Evolutionary conservation across 148 eudicot species (phyloP), one percentile per base, ranked within the genome.

Genomic region (Nepenthes mirabilis): DNA sequence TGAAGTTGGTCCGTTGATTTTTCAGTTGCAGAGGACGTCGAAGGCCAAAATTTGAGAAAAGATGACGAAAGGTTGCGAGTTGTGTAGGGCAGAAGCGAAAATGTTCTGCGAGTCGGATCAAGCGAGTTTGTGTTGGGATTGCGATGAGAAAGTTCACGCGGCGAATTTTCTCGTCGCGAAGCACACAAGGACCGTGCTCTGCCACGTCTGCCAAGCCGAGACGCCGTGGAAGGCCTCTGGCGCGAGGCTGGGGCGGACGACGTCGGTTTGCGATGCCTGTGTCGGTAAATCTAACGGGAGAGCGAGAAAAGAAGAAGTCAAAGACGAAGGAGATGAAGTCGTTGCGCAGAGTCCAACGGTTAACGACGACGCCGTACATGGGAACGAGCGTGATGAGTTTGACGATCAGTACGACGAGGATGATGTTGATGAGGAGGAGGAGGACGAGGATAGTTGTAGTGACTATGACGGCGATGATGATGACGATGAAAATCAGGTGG

Each of bases 191-290:
- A 59, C 58, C 8, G 63, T 77, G 13, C 70, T 80, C 35, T 80
- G 84, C 52, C 77, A 72, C 48, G 57, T 36, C 47, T 80, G 82
- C 9, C 79, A 80, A 23, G 65, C 67, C 1, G 67, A 64, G 0
- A 80, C 82, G 0, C 79, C 84, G 0, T 80, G 84, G 84, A 57
- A 67, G 37, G 84, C 84, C 3, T 65, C 77, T 2, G 84, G 84
- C 2, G 64, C 77, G 3, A 55, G 14, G 50, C 49, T 63, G 6
- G 66, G 66, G 10, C 66, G 58, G 2, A 59, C 68, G 0, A 56
- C 55, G 36, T 59, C 69, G 7, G 65, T 70, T 2, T 70, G 74
- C 36, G 49, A 11, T 2, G 37, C 32, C 7, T 70, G 74, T 37
- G 56, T 59, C 9, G 11, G 40, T 36, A 34, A 52, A 12, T 36